phyloP scores from a whole-genome alignment of 2,329 filamentous ascomycete genomes.

The Colletotrichum euphorbiae region DNA sequence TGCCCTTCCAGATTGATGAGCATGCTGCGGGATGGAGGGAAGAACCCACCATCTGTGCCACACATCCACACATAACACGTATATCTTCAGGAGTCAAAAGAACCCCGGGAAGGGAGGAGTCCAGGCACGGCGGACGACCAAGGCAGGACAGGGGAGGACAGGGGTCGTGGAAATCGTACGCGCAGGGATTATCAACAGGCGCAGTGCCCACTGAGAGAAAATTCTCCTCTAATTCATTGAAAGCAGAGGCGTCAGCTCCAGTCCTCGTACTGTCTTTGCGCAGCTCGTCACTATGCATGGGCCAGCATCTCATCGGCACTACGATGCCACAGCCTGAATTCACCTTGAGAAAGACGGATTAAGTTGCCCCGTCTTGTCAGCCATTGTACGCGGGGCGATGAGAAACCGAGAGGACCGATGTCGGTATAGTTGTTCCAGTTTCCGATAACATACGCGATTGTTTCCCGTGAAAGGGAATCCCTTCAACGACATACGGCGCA shows the following conservation, averaged over 20 bases:
- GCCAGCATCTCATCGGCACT: conserved; percentile 10
- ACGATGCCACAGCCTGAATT: conserved; percentile 8
- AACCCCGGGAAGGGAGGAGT: conserved; percentile 9
- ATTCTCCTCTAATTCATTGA: conserved; percentile 19
- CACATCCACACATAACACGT: conserved; percentile 4
- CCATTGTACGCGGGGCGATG: not conserved
- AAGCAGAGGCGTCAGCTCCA: no score
- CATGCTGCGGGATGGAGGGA: not conserved
- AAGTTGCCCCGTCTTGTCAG: not conserved
- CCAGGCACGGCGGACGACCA: conserved; percentile 21
- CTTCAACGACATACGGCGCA: conserved; percentile 12
- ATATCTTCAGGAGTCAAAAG: conserved; percentile 7
- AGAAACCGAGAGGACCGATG: conserved; percentile 9
- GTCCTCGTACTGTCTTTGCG: no score
- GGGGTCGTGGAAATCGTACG: conserved; percentile 19
- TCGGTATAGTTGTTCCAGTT: not conserved
- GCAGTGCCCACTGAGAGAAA: conserved; percentile 1
- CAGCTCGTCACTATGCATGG: conserved; percentile 20
- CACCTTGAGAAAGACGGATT: not conserved
- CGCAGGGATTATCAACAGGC: conserved; percentile 24
- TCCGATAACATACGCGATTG: not conserved
- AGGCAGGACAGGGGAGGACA: not conserved
- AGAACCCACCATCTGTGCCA: conserved; percentile 23
- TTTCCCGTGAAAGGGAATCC: not conserved
- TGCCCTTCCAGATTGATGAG: not conserved